Evolutionary conservation across 208 protist genomes (phyloP).

Genomic region (Crithidia acanthocephali): DNA sequence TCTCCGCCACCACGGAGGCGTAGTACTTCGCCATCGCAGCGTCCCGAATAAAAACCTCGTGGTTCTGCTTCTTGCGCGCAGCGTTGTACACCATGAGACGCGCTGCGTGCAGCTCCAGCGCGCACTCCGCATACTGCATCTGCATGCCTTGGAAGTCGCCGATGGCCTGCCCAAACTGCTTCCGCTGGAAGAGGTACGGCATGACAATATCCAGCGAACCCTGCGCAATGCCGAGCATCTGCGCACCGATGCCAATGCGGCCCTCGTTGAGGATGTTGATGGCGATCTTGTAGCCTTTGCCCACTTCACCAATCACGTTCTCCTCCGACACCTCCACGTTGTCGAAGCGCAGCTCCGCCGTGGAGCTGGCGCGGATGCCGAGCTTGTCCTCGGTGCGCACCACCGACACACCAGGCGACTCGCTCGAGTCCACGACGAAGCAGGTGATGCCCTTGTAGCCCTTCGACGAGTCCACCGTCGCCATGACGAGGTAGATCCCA

Average conservation of each 20-base stretch:
- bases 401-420: conserved; percentile 88
- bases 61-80: conserved; percentile 88
- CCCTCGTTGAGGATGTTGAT: conserved; percentile 96
- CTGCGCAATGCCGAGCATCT: conserved; percentile 95
- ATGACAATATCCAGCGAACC: conserved; percentile 77
- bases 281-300: conserved; percentile 96
- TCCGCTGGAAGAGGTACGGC: conserved; percentile 90
- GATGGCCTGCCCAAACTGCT: conserved; percentile 92
- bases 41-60: conserved; percentile 89
- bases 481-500: conserved; percentile 94
- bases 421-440: conserved; percentile 93
- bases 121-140: conserved; percentile 90
- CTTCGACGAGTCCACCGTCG: conserved; percentile 86
- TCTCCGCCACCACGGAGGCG: conserved; percentile 84
- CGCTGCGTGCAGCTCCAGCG: conserved; percentile 77
- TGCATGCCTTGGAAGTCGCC: conserved; percentile 96
- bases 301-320: conserved; percentile 85
- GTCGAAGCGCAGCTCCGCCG: conserved; percentile 93
- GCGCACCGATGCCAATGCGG: conserved; percentile 95
- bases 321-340: conserved; percentile 83
- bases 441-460: conserved; percentile 96
- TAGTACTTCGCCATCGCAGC: conserved; percentile 97
- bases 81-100: conserved; percentile 94
- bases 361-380: conserved; percentile 95
- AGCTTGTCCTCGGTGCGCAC: conserved; percentile 96